phyloP scores from a whole-genome alignment of 108 stramenopile species.

The Skeletonema menzelii region DNA sequence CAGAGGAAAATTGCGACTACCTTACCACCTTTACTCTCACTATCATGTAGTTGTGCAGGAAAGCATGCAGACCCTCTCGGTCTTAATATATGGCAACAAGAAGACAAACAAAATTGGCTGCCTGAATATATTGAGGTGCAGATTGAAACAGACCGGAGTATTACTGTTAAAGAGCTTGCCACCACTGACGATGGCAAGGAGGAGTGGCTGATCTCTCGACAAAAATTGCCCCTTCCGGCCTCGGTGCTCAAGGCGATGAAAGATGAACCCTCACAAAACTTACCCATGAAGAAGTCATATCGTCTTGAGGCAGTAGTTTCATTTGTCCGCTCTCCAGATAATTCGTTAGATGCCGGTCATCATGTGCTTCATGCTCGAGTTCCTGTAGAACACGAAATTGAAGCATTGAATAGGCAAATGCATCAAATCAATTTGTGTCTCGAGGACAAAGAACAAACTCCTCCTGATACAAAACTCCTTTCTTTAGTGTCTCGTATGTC shows the following conservation, averaged over 20 bases:
- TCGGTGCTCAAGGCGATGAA: conserved; percentile 25
- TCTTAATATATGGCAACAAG: conserved; percentile 65
- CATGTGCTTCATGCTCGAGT: conserved; percentile 75
- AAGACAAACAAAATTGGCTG: conserved; percentile 54
- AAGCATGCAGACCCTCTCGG: conserved; percentile 54
- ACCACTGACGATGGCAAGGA: conserved; percentile 43
- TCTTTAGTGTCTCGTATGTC: conserved; percentile 26
- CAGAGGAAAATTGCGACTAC: conserved; percentile 78
- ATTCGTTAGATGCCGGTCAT: conserved; percentile 45
- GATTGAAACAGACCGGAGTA: conserved; percentile 56
- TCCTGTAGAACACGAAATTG: conserved; percentile 40
- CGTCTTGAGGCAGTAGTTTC: conserved; percentile 66
- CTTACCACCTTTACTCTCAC: conserved; percentile 65
- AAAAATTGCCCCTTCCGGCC: conserved; percentile 43
- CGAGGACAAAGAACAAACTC: conserved; percentile 13
- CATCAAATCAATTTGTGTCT: conserved; percentile 27
- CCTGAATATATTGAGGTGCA: conserved; percentile 78
- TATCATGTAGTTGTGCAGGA: conserved; percentile 83
- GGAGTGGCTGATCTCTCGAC: conserved; percentile 42
- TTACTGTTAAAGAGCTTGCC: conserved; percentile 57
- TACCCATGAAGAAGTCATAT: conserved; percentile 51
- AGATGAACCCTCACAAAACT: conserved; percentile 6
- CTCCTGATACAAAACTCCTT: neutral
- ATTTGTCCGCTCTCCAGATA: conserved; percentile 35
- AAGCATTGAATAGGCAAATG: conserved; percentile 42